Conservation (phyloP, 805 yeast species). For the Barnettozyma sucrosica region DNA sequence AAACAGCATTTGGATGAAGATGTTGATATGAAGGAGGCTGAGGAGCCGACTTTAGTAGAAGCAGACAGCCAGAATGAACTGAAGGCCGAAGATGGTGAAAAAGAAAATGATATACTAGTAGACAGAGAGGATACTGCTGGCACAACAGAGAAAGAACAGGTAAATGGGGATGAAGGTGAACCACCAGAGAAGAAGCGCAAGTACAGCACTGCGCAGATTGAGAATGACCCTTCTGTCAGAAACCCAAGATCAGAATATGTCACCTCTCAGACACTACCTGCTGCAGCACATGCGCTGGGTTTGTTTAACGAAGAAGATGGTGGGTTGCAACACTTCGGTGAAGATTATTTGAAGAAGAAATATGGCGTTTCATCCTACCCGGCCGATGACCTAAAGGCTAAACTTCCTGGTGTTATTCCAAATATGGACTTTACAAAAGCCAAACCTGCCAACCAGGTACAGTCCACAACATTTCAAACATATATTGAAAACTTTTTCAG, state of each 20-base stretch:
- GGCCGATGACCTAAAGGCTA: conserved; percentile 59
- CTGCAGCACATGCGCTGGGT: conserved; percentile 59
- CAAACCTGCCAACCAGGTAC: conserved; percentile 87
- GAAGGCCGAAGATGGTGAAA: conserved; percentile 15
- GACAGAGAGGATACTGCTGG: conserved; percentile 4
- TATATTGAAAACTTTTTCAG: conserved; percentile 84
- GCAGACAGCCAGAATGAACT: conserved; percentile 5
- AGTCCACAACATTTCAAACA: conserved; percentile 78
- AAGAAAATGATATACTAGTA: conserved; percentile 3
- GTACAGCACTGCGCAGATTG: conserved; percentile 28
- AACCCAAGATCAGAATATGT: conserved; percentile 78
- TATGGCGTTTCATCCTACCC: conserved; percentile 93
- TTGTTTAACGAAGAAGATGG: conserved; percentile 53
- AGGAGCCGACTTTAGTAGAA: neutral
- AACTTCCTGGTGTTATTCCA: conserved; percentile 87
- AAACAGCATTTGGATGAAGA: neutral
- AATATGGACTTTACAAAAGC: conserved; percentile 77
- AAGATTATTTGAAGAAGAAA: conserved; percentile 65
- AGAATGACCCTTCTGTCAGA: conserved; percentile 52
- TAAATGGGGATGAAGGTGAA: neutral
- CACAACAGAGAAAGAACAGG: neutral
- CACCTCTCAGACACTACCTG: conserved; percentile 59
- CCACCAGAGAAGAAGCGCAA: conserved; percentile 11
- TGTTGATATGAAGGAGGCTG: neutral
- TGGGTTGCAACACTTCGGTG: conserved; percentile 61